Evolutionary conservation across 768 basidiomycete species (phyloP).

Genomic region (Melanogaster broomeanus): DNA sequence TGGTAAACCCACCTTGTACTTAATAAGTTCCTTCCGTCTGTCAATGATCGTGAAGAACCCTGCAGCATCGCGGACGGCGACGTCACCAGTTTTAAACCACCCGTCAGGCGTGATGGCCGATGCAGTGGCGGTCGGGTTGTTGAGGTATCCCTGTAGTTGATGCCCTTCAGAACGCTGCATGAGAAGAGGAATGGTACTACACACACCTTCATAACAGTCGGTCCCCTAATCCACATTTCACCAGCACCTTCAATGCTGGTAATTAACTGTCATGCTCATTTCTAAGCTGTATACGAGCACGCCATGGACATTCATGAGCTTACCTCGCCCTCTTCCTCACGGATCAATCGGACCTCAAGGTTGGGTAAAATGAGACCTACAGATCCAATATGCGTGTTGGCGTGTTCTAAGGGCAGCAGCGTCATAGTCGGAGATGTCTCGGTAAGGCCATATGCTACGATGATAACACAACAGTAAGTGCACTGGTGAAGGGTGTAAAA

Average conservation of each 20-base stretch:
- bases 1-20: conserved; percentile 55
- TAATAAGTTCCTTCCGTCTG: conserved; percentile 72
- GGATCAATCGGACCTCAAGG: conserved; percentile 72
- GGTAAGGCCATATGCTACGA: conserved; percentile 72
- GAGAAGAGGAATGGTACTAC: not conserved
- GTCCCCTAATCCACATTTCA: conserved; percentile 82
- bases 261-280: conserved; percentile 16
- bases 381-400: conserved; percentile 55
- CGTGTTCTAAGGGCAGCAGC: conserved; percentile 47
- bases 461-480: not conserved
- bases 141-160: conserved; percentile 65
- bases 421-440: conserved; percentile 80
- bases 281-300: not conserved
- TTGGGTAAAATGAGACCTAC: conserved; percentile 74
- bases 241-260: conserved; percentile 49
- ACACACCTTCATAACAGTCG: conserved; percentile 74
- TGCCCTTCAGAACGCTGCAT: not conserved
- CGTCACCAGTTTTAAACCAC: conserved; percentile 92
- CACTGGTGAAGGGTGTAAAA: not conserved
- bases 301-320: not conserved
- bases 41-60: conserved; percentile 80
- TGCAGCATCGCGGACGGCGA: conserved; percentile 63
- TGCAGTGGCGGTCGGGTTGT: conserved; percentile 68
- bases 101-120: conserved; percentile 68
- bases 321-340: conserved; percentile 56